Conservation (phyloP, 768 basidiomycete genomes). For the Psilocybe cubensis region DNA sequence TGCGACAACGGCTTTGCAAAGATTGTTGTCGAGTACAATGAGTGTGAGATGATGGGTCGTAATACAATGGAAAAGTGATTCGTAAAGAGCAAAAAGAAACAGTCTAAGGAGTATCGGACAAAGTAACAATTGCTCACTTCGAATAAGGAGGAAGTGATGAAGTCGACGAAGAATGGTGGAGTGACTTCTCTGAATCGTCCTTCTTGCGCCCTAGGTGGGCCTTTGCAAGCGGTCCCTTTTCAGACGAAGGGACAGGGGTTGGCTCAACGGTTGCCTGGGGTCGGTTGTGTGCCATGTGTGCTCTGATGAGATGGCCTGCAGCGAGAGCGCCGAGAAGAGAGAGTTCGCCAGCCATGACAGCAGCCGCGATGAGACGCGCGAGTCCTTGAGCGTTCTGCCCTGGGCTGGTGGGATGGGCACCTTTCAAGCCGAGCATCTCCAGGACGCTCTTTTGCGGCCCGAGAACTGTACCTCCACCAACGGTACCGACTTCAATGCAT, state of each 20-base stretch:
- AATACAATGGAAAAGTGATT: too few species aligned
- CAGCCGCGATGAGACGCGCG: background rate
- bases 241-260: background rate
- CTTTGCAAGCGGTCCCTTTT: background rate
- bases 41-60: too few species aligned
- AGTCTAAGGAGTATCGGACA: too few species aligned
- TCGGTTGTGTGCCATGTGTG: conserved; percentile 1
- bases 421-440: background rate
- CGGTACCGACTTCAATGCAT: background rate
- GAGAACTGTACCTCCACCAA: background rate
- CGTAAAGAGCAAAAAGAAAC: too few species aligned
- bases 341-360: background rate
- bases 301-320: background rate
- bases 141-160: background rate
- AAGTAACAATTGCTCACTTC: background rate
- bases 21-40: too few species aligned
- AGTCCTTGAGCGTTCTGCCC: background rate
- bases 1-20: too few species aligned
- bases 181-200: background rate
- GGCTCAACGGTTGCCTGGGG: background rate
- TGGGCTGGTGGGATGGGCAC: background rate
- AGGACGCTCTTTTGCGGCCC: background rate
- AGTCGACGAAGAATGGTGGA: background rate
- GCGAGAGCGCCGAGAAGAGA: background rate
- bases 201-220: background rate